Evolutionary conservation across 495 filamentous ascomycete species (phyloP).

Genomic region (Xylona heveae): DNA sequence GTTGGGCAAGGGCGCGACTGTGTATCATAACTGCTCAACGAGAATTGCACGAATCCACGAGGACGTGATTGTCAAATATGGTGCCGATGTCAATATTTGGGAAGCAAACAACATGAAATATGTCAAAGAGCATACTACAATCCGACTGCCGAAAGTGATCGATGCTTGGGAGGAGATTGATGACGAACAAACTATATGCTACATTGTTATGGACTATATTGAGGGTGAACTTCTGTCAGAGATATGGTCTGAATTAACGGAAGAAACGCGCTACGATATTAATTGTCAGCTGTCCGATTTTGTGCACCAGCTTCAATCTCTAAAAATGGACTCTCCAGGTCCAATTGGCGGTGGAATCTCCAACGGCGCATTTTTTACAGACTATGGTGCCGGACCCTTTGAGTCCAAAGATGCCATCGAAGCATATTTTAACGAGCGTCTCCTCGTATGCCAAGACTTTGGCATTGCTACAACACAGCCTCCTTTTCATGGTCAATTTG

Average conservation of each 20-base stretch:
- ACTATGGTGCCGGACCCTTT: slow-evolving; percentile 16
- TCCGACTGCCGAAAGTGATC: no score
- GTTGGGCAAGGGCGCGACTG: no score
- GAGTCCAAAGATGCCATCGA: slow-evolving; percentile 10
- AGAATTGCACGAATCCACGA: no score
- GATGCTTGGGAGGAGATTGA: no score
- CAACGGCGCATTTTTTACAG: slow-evolving; percentile 13
- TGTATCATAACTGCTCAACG: no score
- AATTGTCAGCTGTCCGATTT: slow-evolving; percentile 9
- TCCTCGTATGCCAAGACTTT: slow-evolving; percentile 4
- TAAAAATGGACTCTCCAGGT: slow-evolving; percentile 9
- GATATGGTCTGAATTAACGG: slow-evolving; percentile 10
- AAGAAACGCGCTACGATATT: slow-evolving; percentile 8
- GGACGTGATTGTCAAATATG: no score
- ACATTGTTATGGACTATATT: slow-evolving; percentile 18
- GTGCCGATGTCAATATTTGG: no score
- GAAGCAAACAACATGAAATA: no score
- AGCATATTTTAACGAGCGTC: slow-evolving; percentile 14
- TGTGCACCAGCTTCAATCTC: slow-evolving; percentile 11
- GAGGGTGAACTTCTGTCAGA: slow-evolving; percentile 10
- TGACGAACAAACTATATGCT: no score
- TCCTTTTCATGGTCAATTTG: neutral
- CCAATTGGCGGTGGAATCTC: slow-evolving; percentile 12
- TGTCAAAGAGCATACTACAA: no score
- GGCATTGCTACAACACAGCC: neutral